phyloP scores from a whole-genome alignment of 495 filamentous ascomycete genomes.

The Entonaema liquescens region DNA sequence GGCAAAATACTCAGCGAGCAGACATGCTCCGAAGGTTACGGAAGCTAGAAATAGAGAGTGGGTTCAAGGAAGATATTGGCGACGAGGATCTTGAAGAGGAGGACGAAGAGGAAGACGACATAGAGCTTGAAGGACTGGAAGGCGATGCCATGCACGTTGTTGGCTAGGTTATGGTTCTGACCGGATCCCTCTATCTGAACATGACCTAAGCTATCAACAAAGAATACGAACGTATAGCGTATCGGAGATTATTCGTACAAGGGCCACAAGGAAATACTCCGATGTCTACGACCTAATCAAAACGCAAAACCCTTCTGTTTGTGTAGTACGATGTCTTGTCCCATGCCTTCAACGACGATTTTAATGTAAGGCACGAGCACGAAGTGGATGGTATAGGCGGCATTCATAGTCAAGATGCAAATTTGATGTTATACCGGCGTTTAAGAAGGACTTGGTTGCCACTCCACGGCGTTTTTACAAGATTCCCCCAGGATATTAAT shows the following conservation, averaged over 20 bases:
- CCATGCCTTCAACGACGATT: not conserved
- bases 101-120: conserved; percentile 57
- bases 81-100: conserved; percentile 54
- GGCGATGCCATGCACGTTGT: conserved; percentile 46
- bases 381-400: conserved; percentile 18
- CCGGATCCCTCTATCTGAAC: conserved; percentile 3
- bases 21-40: conserved; percentile 76
- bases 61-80: conserved; percentile 61
- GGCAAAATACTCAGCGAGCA: conserved; percentile 84
- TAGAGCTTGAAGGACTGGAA: conserved; percentile 50
- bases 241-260: not conserved
- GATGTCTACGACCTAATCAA: not conserved
- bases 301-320: not conserved
- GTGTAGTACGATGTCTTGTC: not conserved
- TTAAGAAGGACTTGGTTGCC: conserved; percentile 31
- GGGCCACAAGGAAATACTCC: not conserved
- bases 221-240: not conserved
- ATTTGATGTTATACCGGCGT: conserved; percentile 31
- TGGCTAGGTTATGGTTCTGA: conserved; percentile 21
- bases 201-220: not conserved
- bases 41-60: conserved; percentile 67
- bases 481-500: conserved; percentile 40
- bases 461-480: conserved; percentile 36
- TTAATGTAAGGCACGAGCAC: conserved; percentile 12
- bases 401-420: conserved; percentile 31